Conservation (phyloP, 129 eudicot species). For the Flaveria robusta region DNA sequence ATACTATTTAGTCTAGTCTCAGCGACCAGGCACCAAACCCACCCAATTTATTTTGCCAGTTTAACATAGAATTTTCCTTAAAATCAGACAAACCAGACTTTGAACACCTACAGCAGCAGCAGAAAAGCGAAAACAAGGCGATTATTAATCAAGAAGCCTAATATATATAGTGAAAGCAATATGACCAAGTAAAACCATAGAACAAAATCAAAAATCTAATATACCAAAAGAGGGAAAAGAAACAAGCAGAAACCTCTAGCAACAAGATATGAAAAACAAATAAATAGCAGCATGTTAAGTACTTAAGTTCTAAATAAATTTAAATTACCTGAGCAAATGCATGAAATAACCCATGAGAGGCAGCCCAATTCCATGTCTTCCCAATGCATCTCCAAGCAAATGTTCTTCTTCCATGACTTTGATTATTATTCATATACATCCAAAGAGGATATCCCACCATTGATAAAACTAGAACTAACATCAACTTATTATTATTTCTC, state of each 20-base stretch:
- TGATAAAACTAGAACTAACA: constrained; percentile 13
- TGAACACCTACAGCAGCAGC: neutral
- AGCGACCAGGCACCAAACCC: no score
- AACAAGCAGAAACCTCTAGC: constrained; percentile 4
- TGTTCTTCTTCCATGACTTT: constrained; percentile 7
- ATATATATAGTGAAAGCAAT: neutral
- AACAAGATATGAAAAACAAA: neutral
- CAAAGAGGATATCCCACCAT: constrained; percentile 35
- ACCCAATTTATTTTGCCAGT: no score
- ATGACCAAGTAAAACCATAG: neutral
- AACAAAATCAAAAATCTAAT: neutral
- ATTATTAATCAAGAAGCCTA: neutral
- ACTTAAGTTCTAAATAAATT: constrained; percentile 10
- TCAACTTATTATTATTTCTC: constrained; percentile 16
- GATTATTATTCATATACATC: constrained; percentile 13
- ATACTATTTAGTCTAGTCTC: no score
- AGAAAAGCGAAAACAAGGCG: neutral
- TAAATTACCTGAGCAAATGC: constrained; percentile 21
- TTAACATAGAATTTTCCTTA: neutral
- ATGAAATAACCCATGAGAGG: constrained; percentile 12
- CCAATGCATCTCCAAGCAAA: constrained; percentile 29
- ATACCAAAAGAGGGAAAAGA: neutral
- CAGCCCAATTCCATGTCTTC: constrained; percentile 36
- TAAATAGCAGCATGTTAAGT: neutral
- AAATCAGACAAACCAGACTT: neutral